Evolutionary conservation across 495 filamentous ascomycete genomes (phyloP), one percentile per base, ranked within the genome.

Genomic region (Aspergillus nidulans): DNA sequence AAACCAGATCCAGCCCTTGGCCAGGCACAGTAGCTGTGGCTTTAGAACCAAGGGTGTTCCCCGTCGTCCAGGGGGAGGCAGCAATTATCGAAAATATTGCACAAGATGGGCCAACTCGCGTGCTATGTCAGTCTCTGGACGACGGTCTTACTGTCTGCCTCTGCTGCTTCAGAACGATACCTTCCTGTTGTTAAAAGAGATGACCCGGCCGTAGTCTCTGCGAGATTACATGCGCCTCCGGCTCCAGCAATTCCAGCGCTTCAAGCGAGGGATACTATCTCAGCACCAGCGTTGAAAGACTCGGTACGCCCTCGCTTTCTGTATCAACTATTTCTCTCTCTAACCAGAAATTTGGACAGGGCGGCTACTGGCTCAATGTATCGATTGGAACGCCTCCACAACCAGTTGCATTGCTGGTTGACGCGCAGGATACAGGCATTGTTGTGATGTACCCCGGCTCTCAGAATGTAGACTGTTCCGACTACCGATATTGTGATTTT

Each of bases 361-460:
- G 32, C 48, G 21, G 32, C 15, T 51, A 51, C 48, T 38, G 30
- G 26, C 30, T 51, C 10, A 51, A 51, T 16, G 36, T 51, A 16
- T 20, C 48, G 28, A 51, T 51, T 15, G 48, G 48, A 34, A 51
- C 48, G 21, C 48, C 48, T n/a, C 48, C 48, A 20, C 48, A 51
- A 38, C 48, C 48, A 24, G 19, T 51, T 7, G 48, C 48, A 7
- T 24, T 51, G 48, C 28, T 51, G 48, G 48, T 51, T 6, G 32
- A 51, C 21, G 36, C 32, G n/a, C 48, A 20, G 28, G 10, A 3
- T 38, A 13, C 26, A 18, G 30, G 28, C 26, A 36, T 51, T 39
- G 7, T 2, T 24, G 48, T 51, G 28, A 13, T 51, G 28, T 51
- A 51, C 48, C 48, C 48, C 3, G 30, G 20, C 12, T 12, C 30